phyloP scores from a whole-genome alignment of 331 rosid species.

The Rhamnella rubrinervis region DNA sequence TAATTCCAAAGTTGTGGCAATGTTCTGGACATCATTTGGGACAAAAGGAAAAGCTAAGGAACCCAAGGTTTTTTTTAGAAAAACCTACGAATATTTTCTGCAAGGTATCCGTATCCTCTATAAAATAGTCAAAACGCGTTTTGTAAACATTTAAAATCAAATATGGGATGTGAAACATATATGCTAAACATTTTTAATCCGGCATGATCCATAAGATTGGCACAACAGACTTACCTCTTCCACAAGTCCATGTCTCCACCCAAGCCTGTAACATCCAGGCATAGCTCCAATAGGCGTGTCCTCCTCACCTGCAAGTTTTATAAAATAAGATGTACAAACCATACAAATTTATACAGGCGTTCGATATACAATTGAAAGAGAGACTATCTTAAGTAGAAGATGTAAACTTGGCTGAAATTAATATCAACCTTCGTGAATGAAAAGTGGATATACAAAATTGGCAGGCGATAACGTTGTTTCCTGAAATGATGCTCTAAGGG shows the following conservation, averaged over 20 bases:
- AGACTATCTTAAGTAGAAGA: not conserved
- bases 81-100: too few species aligned
- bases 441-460: slow-evolving; percentile 90
- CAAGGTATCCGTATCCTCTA: too few species aligned
- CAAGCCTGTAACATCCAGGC: slow-evolving; percentile 98
- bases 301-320: slow-evolving; percentile 70
- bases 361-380: not conserved
- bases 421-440: slow-evolving; percentile 89
- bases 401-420: not conserved
- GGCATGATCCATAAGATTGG: not conserved
- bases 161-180: not conserved
- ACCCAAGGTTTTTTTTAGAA: too few species aligned
- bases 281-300: slow-evolving; percentile 94
- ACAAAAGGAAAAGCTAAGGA: too few species aligned
- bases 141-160: not conserved
- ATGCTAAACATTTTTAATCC: too few species aligned
- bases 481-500: slow-evolving; percentile 68
- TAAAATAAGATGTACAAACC: slow-evolving; percentile 3
- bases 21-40: too few species aligned
- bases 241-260: slow-evolving; percentile 96
- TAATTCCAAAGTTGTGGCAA: too few species aligned
- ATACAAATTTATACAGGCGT: slow-evolving; percentile 16
- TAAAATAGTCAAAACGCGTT: too few species aligned
- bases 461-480: slow-evolving; percentile 80
- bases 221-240: slow-evolving; percentile 60